Percentiles rank a stretch among this genome's conserved stretches.
Conservation (phyloP, 306 rosid genomes). For the Styphnolobium japonicum region DNA sequence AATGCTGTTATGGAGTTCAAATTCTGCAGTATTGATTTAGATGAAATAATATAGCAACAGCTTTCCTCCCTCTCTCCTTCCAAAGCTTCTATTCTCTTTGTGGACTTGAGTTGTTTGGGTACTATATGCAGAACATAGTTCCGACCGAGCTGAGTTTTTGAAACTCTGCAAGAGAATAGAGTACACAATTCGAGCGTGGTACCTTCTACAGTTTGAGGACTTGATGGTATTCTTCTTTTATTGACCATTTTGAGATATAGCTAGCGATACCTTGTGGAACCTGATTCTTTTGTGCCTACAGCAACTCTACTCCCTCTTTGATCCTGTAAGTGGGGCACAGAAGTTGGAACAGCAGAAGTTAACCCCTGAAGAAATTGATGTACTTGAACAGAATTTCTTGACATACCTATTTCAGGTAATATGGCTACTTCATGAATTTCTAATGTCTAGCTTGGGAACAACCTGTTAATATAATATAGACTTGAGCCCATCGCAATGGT, state of each 20-base stretch:
- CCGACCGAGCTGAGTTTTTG: conserved; percentile 73
- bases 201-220: conserved; percentile 88
- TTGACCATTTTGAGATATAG: background rate
- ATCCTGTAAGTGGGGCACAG: conserved; percentile 63
- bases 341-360: conserved; percentile 68
- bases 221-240: conserved; percentile 63
- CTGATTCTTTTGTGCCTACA: conserved; percentile 33
- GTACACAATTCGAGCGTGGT: conserved; percentile 96
- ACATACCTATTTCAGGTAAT: conserved; percentile 72
- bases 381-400: conserved; percentile 79
- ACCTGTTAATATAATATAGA: background rate
- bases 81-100: background rate
- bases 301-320: conserved; percentile 91
- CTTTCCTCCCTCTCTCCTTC: background rate
- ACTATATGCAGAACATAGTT: conserved; percentile 50
- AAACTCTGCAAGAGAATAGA: conserved; percentile 87
- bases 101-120: background rate
- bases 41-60: background rate
- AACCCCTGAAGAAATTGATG: conserved; percentile 52
- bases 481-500: background rate
- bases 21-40: background rate
- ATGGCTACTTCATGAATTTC: background rate
- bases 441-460: background rate
- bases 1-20: background rate
- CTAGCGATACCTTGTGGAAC: background rate